Conservation (phyloP, 1,139 yeast genomes). For the Lodderomyces parapsilosis region DNA sequence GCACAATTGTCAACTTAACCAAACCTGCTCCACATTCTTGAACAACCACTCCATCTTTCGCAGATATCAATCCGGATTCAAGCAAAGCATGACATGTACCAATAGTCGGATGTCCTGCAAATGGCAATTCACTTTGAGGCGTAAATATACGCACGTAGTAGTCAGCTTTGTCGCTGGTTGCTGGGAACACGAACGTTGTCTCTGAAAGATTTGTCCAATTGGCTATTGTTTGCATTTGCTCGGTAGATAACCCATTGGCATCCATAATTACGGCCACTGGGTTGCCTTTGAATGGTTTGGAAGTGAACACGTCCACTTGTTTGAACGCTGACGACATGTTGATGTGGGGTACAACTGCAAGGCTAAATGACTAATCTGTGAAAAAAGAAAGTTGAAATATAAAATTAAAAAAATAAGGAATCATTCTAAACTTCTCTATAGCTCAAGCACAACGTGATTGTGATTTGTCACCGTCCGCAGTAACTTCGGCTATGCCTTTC, state of each 20-base stretch:
- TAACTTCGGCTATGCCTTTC: not conserved
- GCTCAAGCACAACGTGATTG: not conserved
- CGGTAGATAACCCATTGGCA: conserved; percentile 28
- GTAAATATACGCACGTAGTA: conserved; percentile 51
- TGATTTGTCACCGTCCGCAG: not conserved
- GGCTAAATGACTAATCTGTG: not conserved
- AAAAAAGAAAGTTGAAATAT: not conserved
- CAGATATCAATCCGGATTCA: conserved; percentile 27
- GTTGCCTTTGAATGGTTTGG: conserved; percentile 43
- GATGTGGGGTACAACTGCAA: too few relatives aligned
- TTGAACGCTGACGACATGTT: conserved; percentile 28
- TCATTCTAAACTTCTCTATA: too few relatives aligned
- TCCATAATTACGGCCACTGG: conserved; percentile 54
- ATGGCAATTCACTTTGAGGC: conserved; percentile 46
- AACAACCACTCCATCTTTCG: conserved; percentile 24
- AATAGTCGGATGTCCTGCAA: conserved; percentile 62
- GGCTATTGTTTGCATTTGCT: conserved; percentile 46
- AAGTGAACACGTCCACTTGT: conserved; percentile 54
- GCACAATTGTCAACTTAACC: conserved; percentile 26
- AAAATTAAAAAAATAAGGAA: too few relatives aligned
- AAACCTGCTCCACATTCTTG: conserved; percentile 49
- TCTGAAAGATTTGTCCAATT: conserved; percentile 59
- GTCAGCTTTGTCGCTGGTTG: conserved; percentile 34
- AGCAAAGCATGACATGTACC: conserved; percentile 48
- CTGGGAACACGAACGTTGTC: conserved; percentile 47